Base-by-base conservation (phyloP, 106 monocot species). In the Allium cepa region DNA sequence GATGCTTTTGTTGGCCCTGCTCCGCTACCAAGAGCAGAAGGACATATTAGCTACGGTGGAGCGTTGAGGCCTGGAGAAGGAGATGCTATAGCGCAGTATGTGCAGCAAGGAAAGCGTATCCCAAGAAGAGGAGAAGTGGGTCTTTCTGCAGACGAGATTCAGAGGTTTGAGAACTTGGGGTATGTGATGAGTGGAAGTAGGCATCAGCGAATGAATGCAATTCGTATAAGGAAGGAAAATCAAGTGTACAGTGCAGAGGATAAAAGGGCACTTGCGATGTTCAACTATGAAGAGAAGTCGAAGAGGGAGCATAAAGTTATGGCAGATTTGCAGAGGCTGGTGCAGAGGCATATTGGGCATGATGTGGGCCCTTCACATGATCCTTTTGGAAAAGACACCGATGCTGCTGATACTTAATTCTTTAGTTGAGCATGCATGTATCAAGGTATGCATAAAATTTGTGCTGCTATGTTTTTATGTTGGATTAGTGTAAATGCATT, bases 101-200 rank as follows among this genome's bases (percentile, higher is more conserved):
- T 97, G 53, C 96, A 97, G 76, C 96, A 97, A 74, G 96, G 96
- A 28, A 97, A 97, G 78, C 91, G 96, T 86, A 97, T 97, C 63
- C 96, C 96, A 1, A 68, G 96, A 46, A 83, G 96, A 92, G 96
- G 96, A 82, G 96, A 97, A 67, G 96, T 97, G 17, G 96, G 96
- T 78, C 63, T 97, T 6, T 92, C 96, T 10, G 96, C 96, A 8
- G 96, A 97, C 1, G 96, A 97, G 69, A 97, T 97, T 47, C 81
- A 80, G 77, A 97, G 92, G 56, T 97, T 97, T 79, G 96, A 97
- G 74, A 56, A 36, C 61, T 77, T 97, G 78, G 96, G 96, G 14
- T 97, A 97, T 80, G 96, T 97, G 69, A 97, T 97, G 96, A 92
- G 92, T 69, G 96, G 96, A 10, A 97, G 96, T 70, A 88, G 96